phyloP scores from a whole-genome alignment of 257 asterid species.

The Scutellaria minor region DNA sequence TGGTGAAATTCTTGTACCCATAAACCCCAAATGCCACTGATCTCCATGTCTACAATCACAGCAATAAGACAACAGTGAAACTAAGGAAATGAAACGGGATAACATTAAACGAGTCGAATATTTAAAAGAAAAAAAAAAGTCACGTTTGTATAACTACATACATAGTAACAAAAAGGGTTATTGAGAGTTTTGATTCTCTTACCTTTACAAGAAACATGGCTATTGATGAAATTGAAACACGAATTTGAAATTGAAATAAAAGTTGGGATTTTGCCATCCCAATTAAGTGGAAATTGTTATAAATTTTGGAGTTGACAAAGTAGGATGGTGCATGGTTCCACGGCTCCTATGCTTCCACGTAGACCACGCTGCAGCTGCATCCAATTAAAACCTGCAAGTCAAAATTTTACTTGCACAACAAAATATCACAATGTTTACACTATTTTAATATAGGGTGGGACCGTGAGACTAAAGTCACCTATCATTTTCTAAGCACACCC shows the following conservation, averaged over 20 bases:
- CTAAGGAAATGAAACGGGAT: constrained; percentile 6
- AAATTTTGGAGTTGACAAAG: not conserved
- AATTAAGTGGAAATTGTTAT: not conserved
- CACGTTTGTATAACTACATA: too few species aligned
- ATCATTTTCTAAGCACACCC: too few species aligned
- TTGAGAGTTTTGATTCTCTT: not conserved
- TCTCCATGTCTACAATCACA: constrained; percentile 69
- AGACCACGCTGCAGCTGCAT: too few species aligned
- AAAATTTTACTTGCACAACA: too few species aligned
- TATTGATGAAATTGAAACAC: constrained; percentile 40
- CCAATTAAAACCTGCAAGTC: too few species aligned
- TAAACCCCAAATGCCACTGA: constrained; percentile 68
- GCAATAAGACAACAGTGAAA: constrained; percentile 18
- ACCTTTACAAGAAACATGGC: constrained; percentile 84
- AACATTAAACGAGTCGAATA: not conserved
- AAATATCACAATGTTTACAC: too few species aligned
- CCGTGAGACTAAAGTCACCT: too few species aligned
- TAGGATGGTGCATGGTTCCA: not conserved
- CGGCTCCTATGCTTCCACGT: constrained; percentile 42
- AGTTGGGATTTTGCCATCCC: constrained; percentile 31
- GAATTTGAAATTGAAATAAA: constrained; percentile 40
- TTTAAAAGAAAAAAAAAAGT: too few species aligned
- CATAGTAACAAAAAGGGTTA: not conserved
- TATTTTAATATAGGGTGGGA: too few species aligned
- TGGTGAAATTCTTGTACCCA: constrained; percentile 85